Evolutionary conservation across 106 monocot species (phyloP).

Genomic region (Acorus calamus): DNA sequence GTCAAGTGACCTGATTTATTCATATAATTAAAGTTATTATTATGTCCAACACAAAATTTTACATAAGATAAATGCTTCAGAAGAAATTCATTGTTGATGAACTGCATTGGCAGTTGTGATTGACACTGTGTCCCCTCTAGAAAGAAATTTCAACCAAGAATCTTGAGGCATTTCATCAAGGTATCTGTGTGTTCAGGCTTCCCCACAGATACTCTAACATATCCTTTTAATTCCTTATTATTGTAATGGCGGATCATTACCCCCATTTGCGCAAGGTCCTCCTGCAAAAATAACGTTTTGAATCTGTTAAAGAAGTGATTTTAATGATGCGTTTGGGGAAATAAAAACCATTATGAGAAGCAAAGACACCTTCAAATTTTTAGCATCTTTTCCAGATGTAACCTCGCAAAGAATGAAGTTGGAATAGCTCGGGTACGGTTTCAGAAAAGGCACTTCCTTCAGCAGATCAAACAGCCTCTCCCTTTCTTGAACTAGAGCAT

Average conservation of each 20-base stretch:
- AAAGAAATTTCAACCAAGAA: slow-evolving; percentile 9
- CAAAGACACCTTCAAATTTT: slow-evolving; percentile 68
- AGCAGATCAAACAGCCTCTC: slow-evolving; percentile 73
- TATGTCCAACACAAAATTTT: too few relatives aligned
- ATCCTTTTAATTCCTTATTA: slow-evolving; percentile 80
- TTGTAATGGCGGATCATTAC: slow-evolving; percentile 97
- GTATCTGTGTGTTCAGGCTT: slow-evolving; percentile 89
- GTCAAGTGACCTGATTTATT: too few relatives aligned
- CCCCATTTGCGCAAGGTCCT: slow-evolving; percentile 90
- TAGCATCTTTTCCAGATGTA: slow-evolving; percentile 82
- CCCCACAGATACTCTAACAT: slow-evolving; percentile 85
- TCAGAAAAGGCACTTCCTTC: slow-evolving; percentile 65
- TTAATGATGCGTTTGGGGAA: too few relatives aligned
- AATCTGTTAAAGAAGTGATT: not conserved
- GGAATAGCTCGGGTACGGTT: slow-evolving; percentile 86
- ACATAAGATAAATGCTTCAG: too few relatives aligned
- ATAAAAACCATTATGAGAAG: not conserved
- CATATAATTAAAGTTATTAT: too few relatives aligned
- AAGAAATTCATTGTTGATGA: too few relatives aligned
- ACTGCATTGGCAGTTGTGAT: too few relatives aligned
- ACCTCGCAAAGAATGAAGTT: slow-evolving; percentile 99
- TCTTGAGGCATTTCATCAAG: slow-evolving; percentile 60
- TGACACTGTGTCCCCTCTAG: too few relatives aligned
- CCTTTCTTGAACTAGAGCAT: slow-evolving; percentile 80
- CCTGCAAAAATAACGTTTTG: slow-evolving; percentile 31